Percentiles rank a stretch among this genome's conserved stretches.
Conservation (phyloP, 163 green algal genomes). For the Coccomyxa subellipsoidea region DNA sequence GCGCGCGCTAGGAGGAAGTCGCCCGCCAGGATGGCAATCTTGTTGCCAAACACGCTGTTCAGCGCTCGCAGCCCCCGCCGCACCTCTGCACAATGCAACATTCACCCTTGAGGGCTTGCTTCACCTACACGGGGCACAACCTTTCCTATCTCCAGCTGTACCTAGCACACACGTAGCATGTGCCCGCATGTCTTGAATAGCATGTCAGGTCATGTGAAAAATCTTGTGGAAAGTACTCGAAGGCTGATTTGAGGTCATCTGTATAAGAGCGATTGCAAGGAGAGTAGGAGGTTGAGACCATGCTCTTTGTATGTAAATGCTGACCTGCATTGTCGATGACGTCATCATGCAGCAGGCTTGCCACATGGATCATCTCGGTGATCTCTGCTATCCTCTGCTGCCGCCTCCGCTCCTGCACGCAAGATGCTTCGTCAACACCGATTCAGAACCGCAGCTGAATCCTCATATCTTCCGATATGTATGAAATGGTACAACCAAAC, state of each 20-base stretch:
- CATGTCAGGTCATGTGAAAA: no score
- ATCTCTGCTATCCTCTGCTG: slow-evolving; percentile 93
- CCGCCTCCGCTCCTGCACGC: slow-evolving; percentile 56
- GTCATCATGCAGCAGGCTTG: slow-evolving; percentile 96
- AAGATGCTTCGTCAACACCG: not conserved
- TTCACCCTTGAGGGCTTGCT: no score
- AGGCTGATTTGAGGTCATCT: no score
- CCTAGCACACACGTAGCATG: not conserved
- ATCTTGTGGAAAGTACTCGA: no score
- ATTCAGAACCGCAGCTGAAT: no score
- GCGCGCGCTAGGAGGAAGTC: slow-evolving; percentile 96
- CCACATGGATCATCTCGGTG: slow-evolving; percentile 95
- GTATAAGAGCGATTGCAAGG: not conserved
- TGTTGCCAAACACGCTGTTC: slow-evolving; percentile 60
- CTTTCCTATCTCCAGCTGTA: no score
- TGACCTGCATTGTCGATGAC: slow-evolving; percentile 85
- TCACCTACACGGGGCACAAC: no score
- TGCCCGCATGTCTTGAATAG: not conserved
- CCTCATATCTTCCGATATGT: not conserved
- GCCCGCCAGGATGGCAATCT: slow-evolving; percentile 40
- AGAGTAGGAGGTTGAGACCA: no score
- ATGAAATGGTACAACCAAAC: no score
- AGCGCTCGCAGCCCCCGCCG: slow-evolving; percentile 79
- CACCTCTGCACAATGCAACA: slow-evolving; percentile 39
- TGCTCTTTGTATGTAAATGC: not conserved